Evolutionary conservation across 2,329 filamentous ascomycete species (phyloP).

Genomic region (Colletotrichum noveboracense): DNA sequence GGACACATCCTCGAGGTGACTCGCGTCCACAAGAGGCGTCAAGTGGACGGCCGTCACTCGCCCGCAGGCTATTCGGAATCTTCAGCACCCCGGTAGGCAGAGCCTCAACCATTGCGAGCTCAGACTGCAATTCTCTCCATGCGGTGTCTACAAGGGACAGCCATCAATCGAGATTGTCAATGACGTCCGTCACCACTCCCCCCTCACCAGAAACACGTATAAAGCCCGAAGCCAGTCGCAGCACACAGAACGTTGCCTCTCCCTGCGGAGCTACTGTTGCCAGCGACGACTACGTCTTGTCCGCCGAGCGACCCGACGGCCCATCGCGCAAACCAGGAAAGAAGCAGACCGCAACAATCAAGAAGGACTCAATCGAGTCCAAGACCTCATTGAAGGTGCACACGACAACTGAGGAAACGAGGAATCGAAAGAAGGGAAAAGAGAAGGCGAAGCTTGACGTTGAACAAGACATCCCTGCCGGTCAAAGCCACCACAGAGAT

Average conservation of each 20-base stretch:
- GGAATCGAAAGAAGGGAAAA: not conserved
- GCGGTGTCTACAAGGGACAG: not conserved
- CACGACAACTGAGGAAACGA: not conserved
- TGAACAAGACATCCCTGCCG: not conserved
- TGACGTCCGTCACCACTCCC: not conserved
- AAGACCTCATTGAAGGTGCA: not conserved
- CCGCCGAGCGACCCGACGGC: not conserved
- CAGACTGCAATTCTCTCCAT: not conserved
- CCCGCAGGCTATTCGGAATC: slow-evolving; percentile 25
- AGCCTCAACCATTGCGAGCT: slow-evolving; percentile 39
- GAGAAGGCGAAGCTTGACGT: not conserved
- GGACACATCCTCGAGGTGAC: not conserved
- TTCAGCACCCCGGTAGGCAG: slow-evolving; percentile 35
- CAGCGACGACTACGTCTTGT: slow-evolving; percentile 37
- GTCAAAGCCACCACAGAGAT: not conserved
- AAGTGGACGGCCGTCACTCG: not conserved
- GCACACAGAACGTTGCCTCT: not conserved
- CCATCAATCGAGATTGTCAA: not conserved
- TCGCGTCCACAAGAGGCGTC: not conserved
- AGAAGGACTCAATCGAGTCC: not conserved
- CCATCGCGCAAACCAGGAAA: not conserved
- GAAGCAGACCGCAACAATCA: not conserved
- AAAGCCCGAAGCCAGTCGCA: not conserved
- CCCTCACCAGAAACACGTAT: not conserved
- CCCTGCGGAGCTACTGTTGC: slow-evolving; percentile 36